Conservation (phyloP, 805 yeast species). For the Lachancea thermotolerans region DNA sequence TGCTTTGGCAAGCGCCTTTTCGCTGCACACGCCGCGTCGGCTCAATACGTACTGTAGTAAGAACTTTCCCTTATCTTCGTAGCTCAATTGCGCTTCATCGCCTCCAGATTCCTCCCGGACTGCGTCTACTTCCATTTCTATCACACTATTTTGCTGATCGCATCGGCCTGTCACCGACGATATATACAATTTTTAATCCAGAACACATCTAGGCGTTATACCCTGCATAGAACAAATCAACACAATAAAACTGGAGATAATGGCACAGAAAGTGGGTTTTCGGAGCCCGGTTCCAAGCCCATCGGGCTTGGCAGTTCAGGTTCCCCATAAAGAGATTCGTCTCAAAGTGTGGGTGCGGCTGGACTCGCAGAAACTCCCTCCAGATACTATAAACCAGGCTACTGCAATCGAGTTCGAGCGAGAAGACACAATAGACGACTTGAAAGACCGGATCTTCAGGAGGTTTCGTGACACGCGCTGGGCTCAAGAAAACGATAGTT, state of each 20-base stretch:
- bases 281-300: conserved; percentile 4
- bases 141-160: too few species aligned
- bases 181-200: not conserved
- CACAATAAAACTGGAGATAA: not conserved
- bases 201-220: not conserved
- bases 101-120: not conserved
- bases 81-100: not conserved
- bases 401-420: conserved; percentile 61
- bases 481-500: conserved; percentile 47
- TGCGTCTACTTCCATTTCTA: too few species aligned
- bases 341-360: conserved; percentile 6
- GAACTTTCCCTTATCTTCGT: conserved; percentile 4
- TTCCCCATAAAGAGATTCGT: not conserved
- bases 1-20: conserved; percentile 16
- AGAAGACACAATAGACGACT: conserved; percentile 71
- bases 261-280: not conserved
- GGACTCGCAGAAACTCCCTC: conserved; percentile 2
- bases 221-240: not conserved
- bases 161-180: not conserved
- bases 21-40: conserved; percentile 24
- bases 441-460: conserved; percentile 55
- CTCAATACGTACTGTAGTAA: conserved; percentile 21
- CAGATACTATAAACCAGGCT: conserved; percentile 35
- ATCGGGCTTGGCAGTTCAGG: not conserved
- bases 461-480: conserved; percentile 51